These are phyloP conservation scores for Serendipita sp. DNA, from an alignment of 768 basidiomycete species.

Conservation along the genomic window DNA sequence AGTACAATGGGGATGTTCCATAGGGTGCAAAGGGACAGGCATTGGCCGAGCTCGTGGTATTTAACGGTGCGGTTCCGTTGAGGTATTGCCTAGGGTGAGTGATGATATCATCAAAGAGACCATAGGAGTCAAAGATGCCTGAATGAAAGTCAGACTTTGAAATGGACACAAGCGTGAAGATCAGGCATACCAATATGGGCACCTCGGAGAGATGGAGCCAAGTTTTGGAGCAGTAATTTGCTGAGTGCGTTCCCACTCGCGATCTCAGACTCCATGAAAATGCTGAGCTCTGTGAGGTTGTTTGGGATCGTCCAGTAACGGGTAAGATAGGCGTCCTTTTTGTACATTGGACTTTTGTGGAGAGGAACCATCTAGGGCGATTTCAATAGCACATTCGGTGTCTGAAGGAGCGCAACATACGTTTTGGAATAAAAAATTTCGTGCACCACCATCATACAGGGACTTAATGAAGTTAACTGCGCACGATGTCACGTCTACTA, in stretches of 20 bases:
- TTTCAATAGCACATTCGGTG: conserved; percentile 7
- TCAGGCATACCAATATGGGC: conserved; percentile 38
- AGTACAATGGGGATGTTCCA: conserved; percentile 16
- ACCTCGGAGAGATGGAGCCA: conserved; percentile 32
- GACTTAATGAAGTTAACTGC: conserved; percentile 44
- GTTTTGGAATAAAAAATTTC: conserved; percentile 57
- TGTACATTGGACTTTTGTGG: conserved; percentile 32
- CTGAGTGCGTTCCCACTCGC: conserved; percentile 37
- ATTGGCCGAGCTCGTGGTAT: conserved; percentile 37
- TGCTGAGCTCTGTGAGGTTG: conserved; percentile 43
- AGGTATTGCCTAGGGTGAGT: conserved; percentile 35
- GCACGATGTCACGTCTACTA: conserved; percentile 43
- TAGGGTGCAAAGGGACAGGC: conserved; percentile 31
- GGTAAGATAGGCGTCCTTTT: conserved; percentile 29
- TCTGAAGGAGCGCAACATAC: conserved; percentile 3
- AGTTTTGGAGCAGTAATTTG: conserved; percentile 32
- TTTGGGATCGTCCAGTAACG: conserved; percentile 34
- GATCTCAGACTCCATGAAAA: conserved; percentile 38
- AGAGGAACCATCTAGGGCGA: conserved; percentile 40
- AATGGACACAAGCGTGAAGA: background rate
- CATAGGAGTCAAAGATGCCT: conserved; percentile 41
- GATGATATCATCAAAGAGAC: conserved; percentile 44
- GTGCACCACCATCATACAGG: conserved; percentile 41
- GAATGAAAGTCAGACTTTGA: background rate
- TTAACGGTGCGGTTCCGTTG: conserved; percentile 47